phyloP scores from a whole-genome alignment of 495 filamentous ascomycete species.

The Penicillium maclennaniae region DNA sequence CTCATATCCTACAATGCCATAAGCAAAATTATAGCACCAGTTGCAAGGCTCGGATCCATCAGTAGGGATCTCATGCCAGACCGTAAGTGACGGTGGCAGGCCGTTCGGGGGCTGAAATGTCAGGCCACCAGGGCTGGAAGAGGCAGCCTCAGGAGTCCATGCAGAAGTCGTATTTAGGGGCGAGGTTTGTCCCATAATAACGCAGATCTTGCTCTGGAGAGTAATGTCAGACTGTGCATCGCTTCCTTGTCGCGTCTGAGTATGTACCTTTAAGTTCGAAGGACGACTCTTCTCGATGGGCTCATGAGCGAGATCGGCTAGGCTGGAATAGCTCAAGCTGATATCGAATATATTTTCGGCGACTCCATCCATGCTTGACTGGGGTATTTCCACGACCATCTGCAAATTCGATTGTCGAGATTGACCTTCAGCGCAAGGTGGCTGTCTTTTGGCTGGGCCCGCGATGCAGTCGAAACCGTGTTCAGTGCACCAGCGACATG shows the following conservation, averaged over 20 bases:
- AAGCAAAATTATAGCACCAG: slow-evolving; percentile 16
- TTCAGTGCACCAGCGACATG: neutral
- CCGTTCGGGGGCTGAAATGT: neutral
- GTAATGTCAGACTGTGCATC: neutral
- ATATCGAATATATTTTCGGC: no score
- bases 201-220: neutral
- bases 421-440: neutral
- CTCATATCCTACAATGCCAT: slow-evolving; percentile 9
- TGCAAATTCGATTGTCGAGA: neutral
- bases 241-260: neutral
- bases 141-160: neutral
- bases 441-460: slow-evolving; percentile 1
- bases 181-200: neutral
- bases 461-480: slow-evolving; percentile 7
- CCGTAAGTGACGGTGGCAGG: slow-evolving; percentile 3
- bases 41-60: slow-evolving; percentile 2
- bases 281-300: neutral
- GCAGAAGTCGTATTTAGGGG: neutral
- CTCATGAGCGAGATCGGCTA: neutral
- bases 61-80: neutral
- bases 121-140: neutral
- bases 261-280: neutral
- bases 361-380: no score
- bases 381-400: neutral
- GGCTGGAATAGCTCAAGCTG: neutral